Base-by-base conservation (phyloP, 2,329 filamentous ascomycete genomes). In the Neodidymelliopsis sp. region DNA sequence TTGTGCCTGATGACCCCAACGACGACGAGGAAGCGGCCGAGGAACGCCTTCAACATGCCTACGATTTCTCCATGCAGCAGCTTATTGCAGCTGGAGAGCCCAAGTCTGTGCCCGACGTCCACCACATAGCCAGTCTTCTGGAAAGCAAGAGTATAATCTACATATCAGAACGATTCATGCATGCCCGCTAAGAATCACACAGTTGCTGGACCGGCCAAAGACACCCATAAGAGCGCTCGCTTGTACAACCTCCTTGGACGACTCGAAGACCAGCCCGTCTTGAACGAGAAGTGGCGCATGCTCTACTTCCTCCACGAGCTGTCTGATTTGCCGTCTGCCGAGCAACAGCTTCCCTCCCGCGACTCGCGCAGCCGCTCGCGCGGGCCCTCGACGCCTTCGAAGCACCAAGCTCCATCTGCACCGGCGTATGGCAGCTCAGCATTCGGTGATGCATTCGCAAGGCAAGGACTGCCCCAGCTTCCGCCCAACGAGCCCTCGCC, bases 221-320 rank as follows among this genome's bases (percentile, higher is more conserved):
- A 88, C 83, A 56, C 89, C 80, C 16, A 85, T 84, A 63, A 84
- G 92, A 73, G 65, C 53, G 91, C 92, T 15, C 84, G 87, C 54
- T 96, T 97, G 74, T 88, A 91, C 18, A 95, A 96, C 67, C 82
- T 99, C 20, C 96, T 97, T 74, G 91, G 90, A 24, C 84, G 91
- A 47, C 82, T 99, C 13, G 80, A 97, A 19, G 89, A 90, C n/a
- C 85, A 97, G 58, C 92, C 92, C 0, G 92, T 97, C 5, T 81
- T 99, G 33, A 89, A 90, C 65, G 89, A 96, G 73, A 99, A 99
- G 81, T 97, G 92, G 91, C 91, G 89, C 3, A 97, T 99, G 58
- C 80, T 99, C 15, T 95, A 95, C 70, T 85, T 99, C 30, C 83
- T 99, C 30, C 89, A 94, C 70, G 86, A 90, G 63, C 82, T 97